Evolutionary conservation across 192 early-diverging fungal genomes (phyloP), one percentile per base, ranked within the genome.

Genomic region (Phycomyces blakesleeanus): DNA sequence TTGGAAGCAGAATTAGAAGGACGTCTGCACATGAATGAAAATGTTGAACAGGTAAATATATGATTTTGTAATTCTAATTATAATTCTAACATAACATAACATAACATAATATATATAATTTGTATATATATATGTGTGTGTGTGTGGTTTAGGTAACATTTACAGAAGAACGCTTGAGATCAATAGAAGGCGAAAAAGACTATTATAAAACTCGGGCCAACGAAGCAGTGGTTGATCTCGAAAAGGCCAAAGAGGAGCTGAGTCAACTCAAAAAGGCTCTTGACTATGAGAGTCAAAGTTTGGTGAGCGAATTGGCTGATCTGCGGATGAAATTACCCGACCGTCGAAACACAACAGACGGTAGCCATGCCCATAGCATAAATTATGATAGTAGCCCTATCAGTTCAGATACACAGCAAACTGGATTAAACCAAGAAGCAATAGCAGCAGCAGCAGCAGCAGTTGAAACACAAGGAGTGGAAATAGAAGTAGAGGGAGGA

Each of bases 221-320:
- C 29, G 63, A 75, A 53, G 68, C 66, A n/a, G 59, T 60, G 37
- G 61, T 65, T 18, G 63, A 69, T 59, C 37, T 74, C 9, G 72
- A 68, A 57, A 51, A 22, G 62, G 60, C 21, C 51, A 69, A 69
- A 61, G 29, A 50, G 6, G 68, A 69, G 18, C 57, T 69, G 5
- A 29, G 37, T 5, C 26, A 63, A 20, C 40, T 71, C n/a, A 55
- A 61, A 44, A 38, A 55, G 29, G 68, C 68, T 9, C 51, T 75
- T 21, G 67, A 75, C 41, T 44, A 51, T 5, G 72, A 68, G 34
- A 73, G 67, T 50, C 39, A 57, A 50, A 55, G 18, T 12, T 39
- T 73, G n/a, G 71, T 67, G 15, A 63, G 42, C n/a, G 65, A 73
- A 29, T 54, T 73, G 16, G 71, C 60, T 9, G 64, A 73, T 5